Base-by-base conservation (phyloP, 257 asterid species). In the Scutellaria baicalensis region DNA sequence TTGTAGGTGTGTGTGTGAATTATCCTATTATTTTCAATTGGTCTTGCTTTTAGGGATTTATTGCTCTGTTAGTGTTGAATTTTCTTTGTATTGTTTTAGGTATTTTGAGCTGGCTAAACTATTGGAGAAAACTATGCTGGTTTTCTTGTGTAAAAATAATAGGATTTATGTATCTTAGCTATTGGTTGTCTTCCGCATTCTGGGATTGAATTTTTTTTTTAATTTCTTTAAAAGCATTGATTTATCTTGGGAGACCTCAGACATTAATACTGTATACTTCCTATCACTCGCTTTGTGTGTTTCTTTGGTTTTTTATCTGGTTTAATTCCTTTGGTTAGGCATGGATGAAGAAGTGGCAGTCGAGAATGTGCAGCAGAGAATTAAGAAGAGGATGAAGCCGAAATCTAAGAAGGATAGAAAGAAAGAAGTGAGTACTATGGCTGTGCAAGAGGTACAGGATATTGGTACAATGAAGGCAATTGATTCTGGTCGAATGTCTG, bases 261-360 rank as follows among this genome's bases (percentile, higher is more conserved):
- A 42, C 14, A 33, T 4, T 48, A 3, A 5, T 60, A 2, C 39
- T 35, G 18, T 31, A 16, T 47, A 9, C 3, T 18, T 66, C 20
- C 27, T 3, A 7, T 23, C 23, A 21, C 33, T 27, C 33, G 4
- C 33, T 27, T 27, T 27, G 33, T 27, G 33, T 27, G 2, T 2
- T 27, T 27, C 3, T 27, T 20, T 49, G n/a, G n/a, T 36, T 9
- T 16, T 13, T 56, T 14, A n/a, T n/a, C n/a, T 49, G 2, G 35
- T 57, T 64, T 59, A 13, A 31, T 4, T 12, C 20, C 50, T 31
- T 49, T 35, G 18, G 60, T 23, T 27, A 59, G 74, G 52, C 59
- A 77, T 72, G 78, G 78, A 47, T 33, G 64, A 64, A 49, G 71
- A 50, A 59, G 68, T 36, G 23, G 38, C 48, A 38, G 10, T 8